Percentiles rank a stretch among this genome's conserved stretches.
These are phyloP conservation scores for Scutellaria barbata DNA, from an alignment of 257 asterid species.

Conservation along the genomic window DNA sequence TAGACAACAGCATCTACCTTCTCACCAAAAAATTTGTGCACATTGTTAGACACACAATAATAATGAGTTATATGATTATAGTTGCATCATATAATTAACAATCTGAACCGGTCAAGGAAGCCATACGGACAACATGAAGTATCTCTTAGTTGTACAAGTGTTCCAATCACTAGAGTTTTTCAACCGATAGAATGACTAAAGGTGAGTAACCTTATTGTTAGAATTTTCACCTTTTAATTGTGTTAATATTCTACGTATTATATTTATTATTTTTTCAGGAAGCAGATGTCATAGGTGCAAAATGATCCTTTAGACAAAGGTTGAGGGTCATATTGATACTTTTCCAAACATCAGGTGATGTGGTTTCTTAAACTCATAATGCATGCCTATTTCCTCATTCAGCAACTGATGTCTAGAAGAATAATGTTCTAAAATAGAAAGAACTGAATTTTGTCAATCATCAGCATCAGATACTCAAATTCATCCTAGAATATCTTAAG, in stretches of 20 bases:
- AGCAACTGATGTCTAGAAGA: too few relatives aligned
- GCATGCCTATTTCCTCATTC: too few relatives aligned
- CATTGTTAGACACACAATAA: conserved; percentile 5
- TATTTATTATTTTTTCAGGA: too few relatives aligned
- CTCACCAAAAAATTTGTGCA: conserved; percentile 4
- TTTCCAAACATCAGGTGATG: too few relatives aligned
- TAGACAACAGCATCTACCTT: conserved; percentile 67
- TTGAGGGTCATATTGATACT: too few relatives aligned
- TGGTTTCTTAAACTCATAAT: too few relatives aligned
- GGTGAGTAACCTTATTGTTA: neutral
- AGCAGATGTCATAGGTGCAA: too few relatives aligned
- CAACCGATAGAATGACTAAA: neutral
- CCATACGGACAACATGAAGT: neutral
- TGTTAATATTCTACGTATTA: too few relatives aligned
- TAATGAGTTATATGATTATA: neutral
- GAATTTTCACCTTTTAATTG: too few relatives aligned
- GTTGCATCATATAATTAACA: neutral
- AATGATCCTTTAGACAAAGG: too few relatives aligned
- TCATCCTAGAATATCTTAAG: too few relatives aligned
- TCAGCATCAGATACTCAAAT: neutral
- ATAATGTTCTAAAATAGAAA: neutral
- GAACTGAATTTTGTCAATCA: neutral
- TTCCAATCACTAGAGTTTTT: neutral
- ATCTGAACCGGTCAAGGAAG: conserved; percentile 4
- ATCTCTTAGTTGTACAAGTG: neutral